Percentiles rank a stretch among this genome's conserved stretches.
These are phyloP conservation scores for Pluteus cervinus DNA, from an alignment of 768 basidiomycete genomes.

Conservation along the genomic window DNA sequence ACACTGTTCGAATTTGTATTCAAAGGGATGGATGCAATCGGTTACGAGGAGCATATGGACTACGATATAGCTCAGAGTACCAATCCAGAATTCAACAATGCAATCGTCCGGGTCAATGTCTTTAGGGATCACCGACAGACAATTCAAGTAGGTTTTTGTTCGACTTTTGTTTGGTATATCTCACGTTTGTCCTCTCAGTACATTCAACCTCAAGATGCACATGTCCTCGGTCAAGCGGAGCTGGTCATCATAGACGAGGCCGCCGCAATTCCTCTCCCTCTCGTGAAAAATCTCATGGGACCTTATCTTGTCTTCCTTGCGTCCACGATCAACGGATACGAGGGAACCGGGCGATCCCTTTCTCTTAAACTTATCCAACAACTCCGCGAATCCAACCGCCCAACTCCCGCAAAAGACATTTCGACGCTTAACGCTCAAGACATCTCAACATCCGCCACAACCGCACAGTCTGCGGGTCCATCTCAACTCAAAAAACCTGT, in stretches of 20 bases:
- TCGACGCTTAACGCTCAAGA: conserved; percentile 32
- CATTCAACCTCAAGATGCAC: conserved; percentile 96
- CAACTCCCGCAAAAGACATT: conserved; percentile 71
- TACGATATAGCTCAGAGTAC: conserved; percentile 95
- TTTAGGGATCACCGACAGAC: conserved; percentile 94
- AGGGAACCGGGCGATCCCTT: conserved; percentile 97
- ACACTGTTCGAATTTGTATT: conserved; percentile 98
- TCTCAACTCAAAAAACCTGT: conserved; percentile 54
- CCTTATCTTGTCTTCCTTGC: conserved; percentile 98
- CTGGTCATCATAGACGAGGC: conserved; percentile 98
- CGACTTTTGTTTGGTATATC: conserved; percentile 1
- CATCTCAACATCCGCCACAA: conserved; percentile 29
- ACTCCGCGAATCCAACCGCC: conserved; percentile 84
- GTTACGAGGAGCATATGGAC: conserved; percentile 96
- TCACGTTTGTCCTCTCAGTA: conserved; percentile 51
- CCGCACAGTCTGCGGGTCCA: conserved; percentile 28
- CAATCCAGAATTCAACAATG: conserved; percentile 92
- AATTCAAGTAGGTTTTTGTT: conserved; percentile 65
- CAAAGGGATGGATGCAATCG: conserved; percentile 90
- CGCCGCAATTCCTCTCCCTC: conserved; percentile 93
- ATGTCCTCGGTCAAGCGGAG: conserved; percentile 96
- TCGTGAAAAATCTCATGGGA: conserved; percentile 92
- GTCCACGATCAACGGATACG: conserved; percentile 99
- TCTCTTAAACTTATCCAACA: conserved; percentile 98
- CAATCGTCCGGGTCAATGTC: conserved; percentile 92